These are phyloP conservation scores for Ophiostoma sp. DNA, from an alignment of 2,329 filamentous ascomycete species.

Conservation along the genomic window DNA sequence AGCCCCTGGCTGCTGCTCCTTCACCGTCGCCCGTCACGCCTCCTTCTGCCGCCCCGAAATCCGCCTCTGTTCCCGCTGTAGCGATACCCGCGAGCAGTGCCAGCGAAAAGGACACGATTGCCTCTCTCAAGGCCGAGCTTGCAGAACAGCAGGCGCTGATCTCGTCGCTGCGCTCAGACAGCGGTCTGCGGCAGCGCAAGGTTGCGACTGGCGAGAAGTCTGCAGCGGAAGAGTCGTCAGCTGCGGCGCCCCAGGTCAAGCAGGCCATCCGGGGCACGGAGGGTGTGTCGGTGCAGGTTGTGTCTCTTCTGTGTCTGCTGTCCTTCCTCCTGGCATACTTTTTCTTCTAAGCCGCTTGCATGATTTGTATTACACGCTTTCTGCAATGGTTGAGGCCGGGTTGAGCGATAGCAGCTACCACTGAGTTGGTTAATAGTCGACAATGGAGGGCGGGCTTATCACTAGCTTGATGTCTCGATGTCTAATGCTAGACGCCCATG, in stretches of 20 bases:
- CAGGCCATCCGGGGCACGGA: constrained; percentile 57
- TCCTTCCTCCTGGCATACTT: constrained; percentile 94
- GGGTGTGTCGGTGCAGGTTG: constrained; percentile 82
- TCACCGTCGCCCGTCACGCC: neutral
- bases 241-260: constrained; percentile 41
- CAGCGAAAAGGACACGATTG: constrained; percentile 28
- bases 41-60: neutral
- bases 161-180: constrained; percentile 61
- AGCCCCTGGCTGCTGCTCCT: constrained; percentile 21
- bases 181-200: constrained; percentile 76
- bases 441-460: neutral
- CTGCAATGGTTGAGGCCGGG: neutral
- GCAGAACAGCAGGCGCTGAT: constrained; percentile 69
- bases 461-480: neutral
- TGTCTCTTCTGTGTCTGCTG: constrained; percentile 75
- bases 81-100: neutral
- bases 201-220: constrained; percentile 33
- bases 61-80: neutral
- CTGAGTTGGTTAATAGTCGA: neutral
- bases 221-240: constrained; percentile 35
- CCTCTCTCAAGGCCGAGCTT: constrained; percentile 33
- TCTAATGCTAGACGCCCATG: too few relatives aligned
- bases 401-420: neutral
- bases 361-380: neutral
- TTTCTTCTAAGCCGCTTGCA: constrained; percentile 66